phyloP scores from a whole-genome alignment of 2,329 filamentous ascomycete genomes.

The Ophiostoma sp. region DNA sequence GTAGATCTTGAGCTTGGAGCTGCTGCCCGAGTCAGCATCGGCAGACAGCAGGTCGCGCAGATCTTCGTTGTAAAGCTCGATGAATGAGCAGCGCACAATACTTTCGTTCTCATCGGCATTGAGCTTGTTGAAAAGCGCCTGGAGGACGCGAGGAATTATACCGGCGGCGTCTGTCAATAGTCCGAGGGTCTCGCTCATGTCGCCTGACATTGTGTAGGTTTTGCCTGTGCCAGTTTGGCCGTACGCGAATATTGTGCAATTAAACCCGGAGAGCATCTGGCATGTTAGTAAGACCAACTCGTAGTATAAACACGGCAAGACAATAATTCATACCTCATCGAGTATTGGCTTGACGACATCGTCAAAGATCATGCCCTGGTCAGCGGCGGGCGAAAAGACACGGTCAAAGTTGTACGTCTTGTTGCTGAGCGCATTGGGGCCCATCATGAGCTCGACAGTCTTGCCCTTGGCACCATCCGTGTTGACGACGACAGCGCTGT shows the following conservation, averaged over 20 bases:
- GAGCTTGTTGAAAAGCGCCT: constrained; percentile 80
- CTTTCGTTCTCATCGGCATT: constrained; percentile 73
- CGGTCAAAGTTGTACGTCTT: constrained; percentile 97
- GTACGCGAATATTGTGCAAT: constrained; percentile 98
- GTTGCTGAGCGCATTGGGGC: constrained; percentile 84
- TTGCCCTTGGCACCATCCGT: constrained; percentile 86
- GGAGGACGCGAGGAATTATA: constrained; percentile 87
- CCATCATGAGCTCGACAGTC: constrained; percentile 82
- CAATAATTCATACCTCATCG: constrained; percentile 63
- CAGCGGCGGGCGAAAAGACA: constrained; percentile 90
- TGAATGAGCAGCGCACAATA: constrained; percentile 95
- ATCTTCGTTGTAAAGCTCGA: constrained; percentile 97
- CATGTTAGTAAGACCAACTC: neutral
- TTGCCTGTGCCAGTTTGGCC: constrained; percentile 97
- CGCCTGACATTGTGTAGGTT: constrained; percentile 98
- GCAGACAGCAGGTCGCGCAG: constrained; percentile 78
- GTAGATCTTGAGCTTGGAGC: constrained; percentile 80
- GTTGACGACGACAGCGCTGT: constrained; percentile 84
- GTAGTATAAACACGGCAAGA: neutral
- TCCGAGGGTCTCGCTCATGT: constrained; percentile 83
- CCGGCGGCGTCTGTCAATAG: constrained; percentile 86
- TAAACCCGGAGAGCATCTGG: constrained; percentile 88
- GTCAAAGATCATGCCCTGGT: constrained; percentile 90
- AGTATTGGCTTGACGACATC: constrained; percentile 91
- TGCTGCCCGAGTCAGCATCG: constrained; percentile 56